phyloP scores from a whole-genome alignment of 306 rosid species.

The Glycine latifolia region DNA sequence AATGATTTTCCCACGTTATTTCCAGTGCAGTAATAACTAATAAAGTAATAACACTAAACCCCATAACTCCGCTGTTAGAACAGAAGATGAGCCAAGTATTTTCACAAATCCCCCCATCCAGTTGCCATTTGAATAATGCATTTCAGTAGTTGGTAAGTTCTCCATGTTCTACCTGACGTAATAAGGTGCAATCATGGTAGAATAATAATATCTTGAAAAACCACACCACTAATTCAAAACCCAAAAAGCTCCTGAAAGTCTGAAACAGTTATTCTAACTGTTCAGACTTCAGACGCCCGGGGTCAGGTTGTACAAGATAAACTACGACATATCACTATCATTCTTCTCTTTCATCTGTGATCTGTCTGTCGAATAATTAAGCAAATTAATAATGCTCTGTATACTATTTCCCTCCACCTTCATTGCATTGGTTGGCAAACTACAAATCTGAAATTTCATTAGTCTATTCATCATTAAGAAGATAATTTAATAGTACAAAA shows the following conservation, averaged over 20 bases:
- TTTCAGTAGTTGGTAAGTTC: background rate
- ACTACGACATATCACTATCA: slow-evolving; percentile 67
- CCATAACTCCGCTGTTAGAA: no score
- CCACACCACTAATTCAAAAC: slow-evolving; percentile 43
- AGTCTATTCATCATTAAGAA: slow-evolving; percentile 50
- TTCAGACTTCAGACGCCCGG: slow-evolving; percentile 37
- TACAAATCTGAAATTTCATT: slow-evolving; percentile 55
- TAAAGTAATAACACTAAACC: no score
- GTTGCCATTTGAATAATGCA: slow-evolving; percentile 3
- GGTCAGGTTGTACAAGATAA: slow-evolving; percentile 56
- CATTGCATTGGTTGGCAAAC: slow-evolving; percentile 46
- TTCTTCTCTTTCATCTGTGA: background rate
- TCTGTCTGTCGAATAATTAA: slow-evolving; percentile 14
- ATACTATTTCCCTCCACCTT: slow-evolving; percentile 26
- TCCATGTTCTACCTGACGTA: slow-evolving; percentile 43
- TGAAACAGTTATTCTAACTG: slow-evolving; percentile 46
- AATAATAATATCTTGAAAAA: slow-evolving; percentile 61
- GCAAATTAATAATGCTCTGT: slow-evolving; percentile 39
- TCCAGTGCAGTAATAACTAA: no score
- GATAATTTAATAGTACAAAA: slow-evolving; percentile 31
- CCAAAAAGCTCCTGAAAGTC: slow-evolving; percentile 47
- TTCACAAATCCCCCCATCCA: no score
- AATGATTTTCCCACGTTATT: no score
- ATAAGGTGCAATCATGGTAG: slow-evolving; percentile 54
- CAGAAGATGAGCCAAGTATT: no score